These are phyloP conservation scores for Pyronema domesticum DNA, from an alignment of 495 filamentous ascomycete species.

Conservation along the genomic window DNA sequence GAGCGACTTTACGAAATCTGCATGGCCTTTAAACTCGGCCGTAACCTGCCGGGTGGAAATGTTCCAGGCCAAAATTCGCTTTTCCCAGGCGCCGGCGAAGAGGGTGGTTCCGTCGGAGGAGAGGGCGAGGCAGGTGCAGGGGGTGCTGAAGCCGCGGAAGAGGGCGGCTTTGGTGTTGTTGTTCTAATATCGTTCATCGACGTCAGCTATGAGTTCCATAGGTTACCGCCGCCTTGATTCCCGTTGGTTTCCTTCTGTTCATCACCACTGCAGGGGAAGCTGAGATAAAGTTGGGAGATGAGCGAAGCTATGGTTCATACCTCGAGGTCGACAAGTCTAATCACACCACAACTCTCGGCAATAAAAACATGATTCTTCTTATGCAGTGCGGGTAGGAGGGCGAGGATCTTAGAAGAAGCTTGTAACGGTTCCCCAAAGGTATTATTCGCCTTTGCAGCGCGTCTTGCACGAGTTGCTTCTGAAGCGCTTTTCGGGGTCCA, in stretches of 20 bases:
- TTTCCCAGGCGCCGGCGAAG: conserved; percentile 89
- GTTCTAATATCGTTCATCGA: not conserved
- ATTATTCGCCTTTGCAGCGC: conserved; percentile 65
- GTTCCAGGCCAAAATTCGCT: conserved; percentile 70
- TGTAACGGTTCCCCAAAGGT: conserved; percentile 62
- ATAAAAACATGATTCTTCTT: conserved; percentile 46
- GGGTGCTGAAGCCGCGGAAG: conserved; percentile 46
- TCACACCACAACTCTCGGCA: conserved; percentile 64
- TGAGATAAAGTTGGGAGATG: not conserved
- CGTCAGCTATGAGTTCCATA: not conserved
- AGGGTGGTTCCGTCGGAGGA: conserved; percentile 40
- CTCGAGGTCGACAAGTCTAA: conserved; percentile 53
- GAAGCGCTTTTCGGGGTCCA: conserved; percentile 40
- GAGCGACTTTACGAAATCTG: conserved; percentile 78
- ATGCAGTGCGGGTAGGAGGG: conserved; percentile 48
- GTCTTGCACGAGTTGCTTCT: conserved; percentile 53
- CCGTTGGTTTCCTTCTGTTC: too few relatives aligned
- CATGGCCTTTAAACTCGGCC: conserved; percentile 54
- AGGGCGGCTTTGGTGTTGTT: conserved; percentile 1
- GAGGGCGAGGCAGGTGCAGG: conserved; percentile 59
- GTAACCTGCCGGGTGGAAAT: conserved; percentile 34
- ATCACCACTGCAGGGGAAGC: not conserved
- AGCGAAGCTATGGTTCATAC: conserved; percentile 39
- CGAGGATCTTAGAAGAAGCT: conserved; percentile 72
- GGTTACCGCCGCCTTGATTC: too few relatives aligned